phyloP scores from a whole-genome alignment of 2,329 filamentous ascomycete genomes.

The Colletotrichum sp. region DNA sequence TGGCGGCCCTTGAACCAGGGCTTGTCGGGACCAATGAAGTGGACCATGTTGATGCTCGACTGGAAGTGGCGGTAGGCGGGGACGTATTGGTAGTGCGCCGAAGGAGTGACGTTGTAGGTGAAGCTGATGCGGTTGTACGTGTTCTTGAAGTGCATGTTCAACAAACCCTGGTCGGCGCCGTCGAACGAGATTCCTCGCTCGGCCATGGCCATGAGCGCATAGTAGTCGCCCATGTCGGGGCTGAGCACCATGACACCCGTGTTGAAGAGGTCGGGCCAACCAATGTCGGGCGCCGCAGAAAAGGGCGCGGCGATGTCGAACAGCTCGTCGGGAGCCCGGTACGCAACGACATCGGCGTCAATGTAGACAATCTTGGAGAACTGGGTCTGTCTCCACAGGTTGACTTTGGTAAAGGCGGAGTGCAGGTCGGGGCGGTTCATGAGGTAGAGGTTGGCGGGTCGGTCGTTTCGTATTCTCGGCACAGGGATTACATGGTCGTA shows the following conservation, averaged over 20 bases:
- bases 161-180: conserved; percentile 91
- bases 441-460: conserved; percentile 82
- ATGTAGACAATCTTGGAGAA: conserved; percentile 94
- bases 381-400: conserved; percentile 88
- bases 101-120: conserved; percentile 96
- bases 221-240: conserved; percentile 87
- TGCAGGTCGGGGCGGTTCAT: conserved; percentile 92
- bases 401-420: conserved; percentile 95
- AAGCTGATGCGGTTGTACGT: conserved; percentile 90
- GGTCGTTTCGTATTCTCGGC: conserved; percentile 76
- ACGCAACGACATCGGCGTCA: conserved; percentile 91
- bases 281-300: conserved; percentile 87
- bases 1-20: conserved; percentile 78
- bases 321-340: conserved; percentile 91
- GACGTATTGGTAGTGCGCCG: conserved; percentile 95
- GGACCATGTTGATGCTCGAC: conserved; percentile 85
- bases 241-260: conserved; percentile 93
- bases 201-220: conserved; percentile 83
- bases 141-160: conserved; percentile 92
- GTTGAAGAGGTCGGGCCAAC: conserved; percentile 98
- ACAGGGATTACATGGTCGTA: conserved; percentile 93
- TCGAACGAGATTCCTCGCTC: conserved; percentile 92
- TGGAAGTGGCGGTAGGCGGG: conserved; percentile 95
- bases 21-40: conserved; percentile 93
- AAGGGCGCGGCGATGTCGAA: conserved; percentile 70